These are phyloP conservation scores for Urtica urens DNA, from an alignment of 306 rosid genomes.

Conservation along the genomic window DNA sequence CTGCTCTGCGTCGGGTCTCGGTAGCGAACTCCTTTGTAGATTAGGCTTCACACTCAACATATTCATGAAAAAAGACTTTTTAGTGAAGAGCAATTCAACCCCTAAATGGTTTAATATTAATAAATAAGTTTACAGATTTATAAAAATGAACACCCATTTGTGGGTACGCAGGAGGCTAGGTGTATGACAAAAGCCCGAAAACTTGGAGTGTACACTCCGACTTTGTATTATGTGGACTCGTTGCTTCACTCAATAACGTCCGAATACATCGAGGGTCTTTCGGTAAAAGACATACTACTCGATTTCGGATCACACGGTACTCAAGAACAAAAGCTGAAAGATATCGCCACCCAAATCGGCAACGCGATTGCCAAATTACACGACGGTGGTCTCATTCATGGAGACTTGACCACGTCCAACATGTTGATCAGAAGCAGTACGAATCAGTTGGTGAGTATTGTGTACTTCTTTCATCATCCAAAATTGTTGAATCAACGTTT, in stretches of 20 bases:
- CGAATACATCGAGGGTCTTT: constrained; percentile 64
- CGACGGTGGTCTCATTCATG: constrained; percentile 80
- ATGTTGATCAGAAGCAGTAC: constrained; percentile 46
- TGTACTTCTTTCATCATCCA: not conserved
- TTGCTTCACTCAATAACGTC: constrained; percentile 53
- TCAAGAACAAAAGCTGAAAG: constrained; percentile 30
- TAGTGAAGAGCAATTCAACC: too few species aligned
- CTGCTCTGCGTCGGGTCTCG: too few species aligned
- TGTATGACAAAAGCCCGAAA: constrained; percentile 84
- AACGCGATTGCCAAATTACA: constrained; percentile 68
- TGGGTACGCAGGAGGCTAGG: constrained; percentile 69
- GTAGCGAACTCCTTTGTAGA: too few species aligned
- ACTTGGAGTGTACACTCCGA: constrained; percentile 74
- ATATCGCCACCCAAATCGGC: constrained; percentile 66
- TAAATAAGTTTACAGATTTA: not conserved
- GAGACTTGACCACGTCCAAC: constrained; percentile 86
- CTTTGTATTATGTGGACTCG: constrained; percentile 53
- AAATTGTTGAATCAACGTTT: too few species aligned
- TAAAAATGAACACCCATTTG: not conserved
- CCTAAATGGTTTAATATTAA: not conserved
- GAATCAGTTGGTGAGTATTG: constrained; percentile 64
- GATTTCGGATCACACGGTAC: constrained; percentile 41
- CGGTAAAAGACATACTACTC: constrained; percentile 65
- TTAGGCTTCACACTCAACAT: too few species aligned
- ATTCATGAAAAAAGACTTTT: too few species aligned